Evolutionary conservation across 169 alveolate genomes (phyloP).

Genomic region (Cryptosporidium ubiquitum): DNA sequence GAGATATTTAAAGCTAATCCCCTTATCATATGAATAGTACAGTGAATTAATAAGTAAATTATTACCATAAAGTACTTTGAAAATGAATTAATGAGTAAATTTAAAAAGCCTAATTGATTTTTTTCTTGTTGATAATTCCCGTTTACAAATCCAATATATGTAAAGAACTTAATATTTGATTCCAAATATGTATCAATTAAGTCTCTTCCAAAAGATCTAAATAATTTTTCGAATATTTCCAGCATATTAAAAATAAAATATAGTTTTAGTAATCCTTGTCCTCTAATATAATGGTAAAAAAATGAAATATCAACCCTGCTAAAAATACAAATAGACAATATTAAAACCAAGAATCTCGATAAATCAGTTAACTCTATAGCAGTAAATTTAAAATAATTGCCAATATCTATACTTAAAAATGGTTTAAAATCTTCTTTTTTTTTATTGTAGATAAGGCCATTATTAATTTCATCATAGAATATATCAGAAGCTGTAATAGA

Average conservation of each 20-base stretch:
- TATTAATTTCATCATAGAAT: conserved; percentile 11
- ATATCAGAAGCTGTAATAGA: neutral
- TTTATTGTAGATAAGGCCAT: neutral
- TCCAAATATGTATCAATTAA: conserved; percentile 79
- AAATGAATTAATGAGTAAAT: neutral
- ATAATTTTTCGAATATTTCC: conserved; percentile 88
- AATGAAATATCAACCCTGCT: conserved; percentile 86
- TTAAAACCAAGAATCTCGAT: conserved; percentile 81
- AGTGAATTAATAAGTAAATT: conserved; percentile 81
- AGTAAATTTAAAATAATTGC: conserved; percentile 22
- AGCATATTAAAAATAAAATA: conserved; percentile 90
- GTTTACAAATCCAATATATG: conserved; percentile 7
- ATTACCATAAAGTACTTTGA: conserved; percentile 51
- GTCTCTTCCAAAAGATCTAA: conserved; percentile 89
- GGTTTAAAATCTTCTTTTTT: neutral
- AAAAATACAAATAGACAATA: conserved; percentile 82
- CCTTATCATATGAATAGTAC: conserved; percentile 87
- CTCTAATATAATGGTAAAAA: conserved; percentile 88
- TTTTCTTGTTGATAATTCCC: neutral
- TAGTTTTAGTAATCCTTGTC: conserved; percentile 88
- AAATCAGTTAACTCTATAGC: conserved; percentile 68
- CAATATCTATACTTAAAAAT: neutral
- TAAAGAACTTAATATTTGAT: neutral
- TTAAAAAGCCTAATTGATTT: neutral
- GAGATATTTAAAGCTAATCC: conserved; percentile 88